Evolutionary conservation across 2,329 filamentous ascomycete species (phyloP), one percentile per base, ranked within the genome.

Genomic region (Tothia fuscella): DNA sequence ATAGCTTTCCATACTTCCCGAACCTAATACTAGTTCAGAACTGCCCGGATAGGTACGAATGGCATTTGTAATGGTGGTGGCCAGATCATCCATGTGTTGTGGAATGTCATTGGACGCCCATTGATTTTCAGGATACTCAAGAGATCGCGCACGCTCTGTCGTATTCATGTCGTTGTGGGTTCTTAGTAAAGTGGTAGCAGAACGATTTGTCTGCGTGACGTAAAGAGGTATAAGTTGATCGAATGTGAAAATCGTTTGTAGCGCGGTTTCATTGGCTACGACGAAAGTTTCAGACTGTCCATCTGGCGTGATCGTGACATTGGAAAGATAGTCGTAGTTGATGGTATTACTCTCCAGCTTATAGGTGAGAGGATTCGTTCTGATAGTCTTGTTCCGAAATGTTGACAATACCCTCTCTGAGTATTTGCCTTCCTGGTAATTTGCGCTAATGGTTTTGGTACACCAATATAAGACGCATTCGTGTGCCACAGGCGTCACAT

Each of bases 371-470:
- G n/a, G n/a, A n/a, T n/a, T n/a, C n/a, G n/a, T n/a, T n/a, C n/a
- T n/a, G n/a, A n/a, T n/a, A 9, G 36, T 6, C 19, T 35, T 35
- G 17, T 35, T 35, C 10, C 24, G 3, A 17, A 35, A 35, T 9
- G 19, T 35, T 4, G 3, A 13, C 19, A 35, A 13, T n/a, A 35
- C 32, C 14, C 24, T 35, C 16, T 35, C 32, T 21, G 16, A 9
- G 19, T 21, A n/a, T 7, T 40, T 21, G 25, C 38, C 26, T 5
- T 29, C 24, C 12, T 29, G 3, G 25, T 29, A 58, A 0, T 51
- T 46, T 0, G 54, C 56, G 4, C 48, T 21, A 0, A 59, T 51
- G 0, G 48, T 54, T 19, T 58, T 46, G 0, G 56, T 49, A 37
- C 56, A 59, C 53, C 50, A 59, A 5, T 43, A 21, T 3, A 39